Percentiles rank a stretch among this genome's conserved stretches.
These are phyloP conservation scores for Gossypium davidsonii DNA, from an alignment of 441 rosid genomes.

Conservation along the genomic window DNA sequence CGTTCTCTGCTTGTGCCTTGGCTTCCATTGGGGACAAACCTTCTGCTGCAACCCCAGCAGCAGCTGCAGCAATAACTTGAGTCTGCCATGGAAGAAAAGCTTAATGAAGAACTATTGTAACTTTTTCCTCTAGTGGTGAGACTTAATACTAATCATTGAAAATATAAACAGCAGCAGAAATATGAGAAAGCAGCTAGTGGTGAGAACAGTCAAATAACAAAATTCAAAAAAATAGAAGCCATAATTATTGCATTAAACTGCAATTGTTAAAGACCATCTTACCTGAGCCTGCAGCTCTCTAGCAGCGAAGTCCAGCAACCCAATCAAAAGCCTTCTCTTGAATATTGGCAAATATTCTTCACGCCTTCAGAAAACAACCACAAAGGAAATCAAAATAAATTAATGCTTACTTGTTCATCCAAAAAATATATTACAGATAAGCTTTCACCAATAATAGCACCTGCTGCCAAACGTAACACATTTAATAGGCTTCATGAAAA, in stretches of 20 bases:
- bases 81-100: constrained; percentile 58
- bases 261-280: constrained; percentile 4
- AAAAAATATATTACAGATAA: background rate
- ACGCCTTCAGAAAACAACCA: constrained; percentile 54
- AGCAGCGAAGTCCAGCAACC: constrained; percentile 93
- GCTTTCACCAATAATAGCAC: background rate
- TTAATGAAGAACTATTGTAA: constrained; percentile 21
- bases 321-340: constrained; percentile 94
- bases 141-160: background rate
- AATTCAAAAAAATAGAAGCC: background rate
- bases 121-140: constrained; percentile 7
- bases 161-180: background rate
- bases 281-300: constrained; percentile 99
- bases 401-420: background rate
- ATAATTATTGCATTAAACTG: background rate
- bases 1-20: constrained; percentile 84
- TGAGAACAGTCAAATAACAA: background rate
- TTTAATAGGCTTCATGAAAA: background rate
- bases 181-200: background rate
- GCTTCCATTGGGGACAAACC: constrained; percentile 87
- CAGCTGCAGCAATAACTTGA: constrained; percentile 98
- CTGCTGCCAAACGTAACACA: background rate
- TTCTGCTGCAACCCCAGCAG: constrained; percentile 99
- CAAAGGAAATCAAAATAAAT: constrained; percentile 2
- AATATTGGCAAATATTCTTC: constrained; percentile 94